Percentiles rank a stretch among this genome's conserved stretches.
These are phyloP conservation scores for Nissolia schottii DNA, from an alignment of 306 rosid genomes.

Conservation along the genomic window DNA sequence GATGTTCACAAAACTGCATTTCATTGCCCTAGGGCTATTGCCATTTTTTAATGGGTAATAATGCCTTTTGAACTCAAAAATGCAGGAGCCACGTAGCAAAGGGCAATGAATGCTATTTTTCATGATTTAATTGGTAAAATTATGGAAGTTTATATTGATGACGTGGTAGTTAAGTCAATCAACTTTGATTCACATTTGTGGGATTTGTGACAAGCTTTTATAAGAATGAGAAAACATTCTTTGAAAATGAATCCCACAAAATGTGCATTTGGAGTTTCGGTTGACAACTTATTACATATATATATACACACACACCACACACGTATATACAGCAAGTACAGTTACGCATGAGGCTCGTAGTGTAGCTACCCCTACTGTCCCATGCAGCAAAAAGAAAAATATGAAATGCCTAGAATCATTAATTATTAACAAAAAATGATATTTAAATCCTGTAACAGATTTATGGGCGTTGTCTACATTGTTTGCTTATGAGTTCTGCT, in stretches of 20 bases:
- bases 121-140: neutral
- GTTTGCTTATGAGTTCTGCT: too few relatives aligned
- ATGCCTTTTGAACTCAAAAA: neutral
- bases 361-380: too few relatives aligned
- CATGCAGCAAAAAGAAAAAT: too few relatives aligned
- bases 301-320: too few relatives aligned
- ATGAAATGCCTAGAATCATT: neutral
- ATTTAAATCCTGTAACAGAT: neutral
- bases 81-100: neutral
- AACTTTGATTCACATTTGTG: too few relatives aligned
- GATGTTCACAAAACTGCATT: neutral
- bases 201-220: neutral
- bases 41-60: neutral
- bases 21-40: neutral
- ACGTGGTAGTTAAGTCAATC: neutral
- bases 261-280: neutral
- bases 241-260: too few relatives aligned
- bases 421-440: too few relatives aligned
- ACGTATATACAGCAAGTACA: too few relatives aligned
- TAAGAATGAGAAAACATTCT: too few relatives aligned
- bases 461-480: too few relatives aligned
- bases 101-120: neutral
- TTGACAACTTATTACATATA: neutral
- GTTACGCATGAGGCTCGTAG: too few relatives aligned
- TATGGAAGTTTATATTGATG: too few relatives aligned